A percentile compares a stretch with the other conserved stretches of the same genome.
Conservation (phyloP, 495 filamentous ascomycete species). For the Penicillium pancosmium region DNA sequence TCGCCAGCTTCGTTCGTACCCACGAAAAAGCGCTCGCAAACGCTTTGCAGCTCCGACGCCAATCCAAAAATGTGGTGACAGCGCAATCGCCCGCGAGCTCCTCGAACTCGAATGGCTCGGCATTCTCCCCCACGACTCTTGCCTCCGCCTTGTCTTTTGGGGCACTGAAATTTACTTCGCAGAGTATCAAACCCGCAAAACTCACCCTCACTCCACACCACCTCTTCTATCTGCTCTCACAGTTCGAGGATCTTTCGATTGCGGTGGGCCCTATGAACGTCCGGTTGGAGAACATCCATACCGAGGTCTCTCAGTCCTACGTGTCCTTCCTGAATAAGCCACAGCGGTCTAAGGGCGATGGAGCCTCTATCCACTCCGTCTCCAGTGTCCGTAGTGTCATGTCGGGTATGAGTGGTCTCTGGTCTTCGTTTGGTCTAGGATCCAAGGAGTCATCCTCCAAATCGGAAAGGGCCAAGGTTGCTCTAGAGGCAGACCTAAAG, state of each 20-base stretch:
- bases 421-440: constrained; percentile 83
- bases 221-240: constrained; percentile 91
- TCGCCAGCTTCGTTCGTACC: constrained; percentile 92
- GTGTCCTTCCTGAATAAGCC: constrained; percentile 90
- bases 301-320: constrained; percentile 83
- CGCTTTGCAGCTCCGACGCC: constrained; percentile 80
- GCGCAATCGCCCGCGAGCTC: constrained; percentile 46
- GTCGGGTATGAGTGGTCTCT: constrained; percentile 90
- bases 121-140: constrained; percentile 69
- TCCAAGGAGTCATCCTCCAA: constrained; percentile 75
- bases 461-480: constrained; percentile 83
- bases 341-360: constrained; percentile 74
- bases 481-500: constrained; percentile 81
- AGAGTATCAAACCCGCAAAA: constrained; percentile 83
- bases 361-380: constrained; percentile 89
- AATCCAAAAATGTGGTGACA: constrained; percentile 64
- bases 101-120: constrained; percentile 55
- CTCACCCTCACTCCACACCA: constrained; percentile 95
- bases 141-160: constrained; percentile 85
- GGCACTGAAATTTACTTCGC: constrained; percentile 79
- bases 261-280: constrained; percentile 94
- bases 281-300: constrained; percentile 89
- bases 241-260: constrained; percentile 90
- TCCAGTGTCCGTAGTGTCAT: constrained; percentile 97
- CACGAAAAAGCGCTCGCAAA: constrained; percentile 98